These are phyloP conservation scores for Chytriomyces sp. DNA, from an alignment of 192 early-diverging fungal genomes.

Conservation along the genomic window DNA sequence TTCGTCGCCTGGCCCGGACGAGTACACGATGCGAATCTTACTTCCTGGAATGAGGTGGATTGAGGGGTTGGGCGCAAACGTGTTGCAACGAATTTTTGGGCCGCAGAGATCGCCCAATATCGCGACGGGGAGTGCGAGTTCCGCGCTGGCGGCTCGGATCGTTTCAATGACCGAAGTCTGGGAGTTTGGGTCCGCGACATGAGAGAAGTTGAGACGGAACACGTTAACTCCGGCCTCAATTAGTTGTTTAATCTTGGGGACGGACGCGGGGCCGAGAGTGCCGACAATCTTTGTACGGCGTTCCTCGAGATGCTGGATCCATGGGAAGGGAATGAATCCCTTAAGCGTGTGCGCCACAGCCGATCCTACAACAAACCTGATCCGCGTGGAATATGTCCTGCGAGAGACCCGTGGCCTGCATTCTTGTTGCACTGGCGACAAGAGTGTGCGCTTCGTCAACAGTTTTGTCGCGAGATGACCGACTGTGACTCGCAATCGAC, in stretches of 20 bases:
- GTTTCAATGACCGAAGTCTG: constrained; percentile 51
- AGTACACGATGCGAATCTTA: constrained; percentile 37
- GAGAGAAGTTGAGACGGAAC: constrained; percentile 60
- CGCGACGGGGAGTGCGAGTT: constrained; percentile 49
- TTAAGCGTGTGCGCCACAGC: not conserved
- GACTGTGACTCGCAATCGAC: not conserved
- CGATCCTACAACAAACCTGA: not conserved
- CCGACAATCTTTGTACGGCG: constrained; percentile 46
- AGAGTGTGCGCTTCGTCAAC: not conserved
- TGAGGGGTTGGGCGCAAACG: constrained; percentile 45
- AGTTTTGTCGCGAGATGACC: not conserved
- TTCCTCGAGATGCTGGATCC: constrained; percentile 14
- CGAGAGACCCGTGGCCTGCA: not conserved
- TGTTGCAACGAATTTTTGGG: constrained; percentile 61
- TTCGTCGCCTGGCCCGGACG: constrained; percentile 38
- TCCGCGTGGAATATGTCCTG: constrained; percentile 23
- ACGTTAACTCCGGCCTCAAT: constrained; percentile 56
- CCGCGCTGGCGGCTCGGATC: constrained; percentile 46
- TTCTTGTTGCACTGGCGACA: not conserved
- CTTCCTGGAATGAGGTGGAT: constrained; percentile 36
- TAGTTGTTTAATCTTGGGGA: constrained; percentile 50
- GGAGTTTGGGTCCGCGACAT: constrained; percentile 46
- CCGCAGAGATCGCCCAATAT: constrained; percentile 59
- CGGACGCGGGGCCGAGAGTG: constrained; percentile 58
- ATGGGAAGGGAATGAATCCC: not conserved